Evolutionary conservation across 2,329 filamentous ascomycete genomes (phyloP).

Genomic region (Sporothrix curviconia): DNA sequence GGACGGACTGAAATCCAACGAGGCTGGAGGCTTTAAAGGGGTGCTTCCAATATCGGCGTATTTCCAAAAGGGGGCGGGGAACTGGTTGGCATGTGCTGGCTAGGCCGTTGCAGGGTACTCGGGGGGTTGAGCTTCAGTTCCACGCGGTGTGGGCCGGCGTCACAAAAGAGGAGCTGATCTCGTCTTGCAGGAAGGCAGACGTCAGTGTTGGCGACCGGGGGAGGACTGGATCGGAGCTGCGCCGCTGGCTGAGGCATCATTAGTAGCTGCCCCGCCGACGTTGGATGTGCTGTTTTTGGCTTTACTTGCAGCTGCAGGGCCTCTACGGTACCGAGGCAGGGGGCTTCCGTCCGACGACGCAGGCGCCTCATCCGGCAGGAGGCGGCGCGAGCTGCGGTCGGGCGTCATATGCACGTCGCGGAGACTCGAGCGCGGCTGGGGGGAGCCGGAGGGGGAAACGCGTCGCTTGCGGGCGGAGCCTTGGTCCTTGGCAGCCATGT

Average conservation of each 20-base stretch:
- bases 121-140: slow-evolving; percentile 71
- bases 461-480: slow-evolving; percentile 51
- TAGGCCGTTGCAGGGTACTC: slow-evolving; percentile 73
- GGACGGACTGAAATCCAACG: slow-evolving; percentile 54
- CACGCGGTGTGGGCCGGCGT: slow-evolving; percentile 69
- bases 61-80: slow-evolving; percentile 87
- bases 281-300: slow-evolving; percentile 11
- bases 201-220: slow-evolving; percentile 56
- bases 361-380: slow-evolving; percentile 29
- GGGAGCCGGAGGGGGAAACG: slow-evolving; percentile 49
- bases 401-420: slow-evolving; percentile 51
- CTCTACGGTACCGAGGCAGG: slow-evolving; percentile 50
- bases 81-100: slow-evolving; percentile 78
- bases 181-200: slow-evolving; percentile 57
- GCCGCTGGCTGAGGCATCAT: slow-evolving; percentile 13
- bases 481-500: slow-evolving; percentile 46
- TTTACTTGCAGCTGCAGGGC: slow-evolving; percentile 21
- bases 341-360: slow-evolving; percentile 51
- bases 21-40: slow-evolving; percentile 45
- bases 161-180: slow-evolving; percentile 55
- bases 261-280: slow-evolving; percentile 9
- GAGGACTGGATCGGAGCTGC: slow-evolving; percentile 29
- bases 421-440: slow-evolving; percentile 44
- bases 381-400: slow-evolving; percentile 43
- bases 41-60: slow-evolving; percentile 73